phyloP scores from a whole-genome alignment of 768 basidiomycete genomes.

The Hygrophoropsis aurantiaca region DNA sequence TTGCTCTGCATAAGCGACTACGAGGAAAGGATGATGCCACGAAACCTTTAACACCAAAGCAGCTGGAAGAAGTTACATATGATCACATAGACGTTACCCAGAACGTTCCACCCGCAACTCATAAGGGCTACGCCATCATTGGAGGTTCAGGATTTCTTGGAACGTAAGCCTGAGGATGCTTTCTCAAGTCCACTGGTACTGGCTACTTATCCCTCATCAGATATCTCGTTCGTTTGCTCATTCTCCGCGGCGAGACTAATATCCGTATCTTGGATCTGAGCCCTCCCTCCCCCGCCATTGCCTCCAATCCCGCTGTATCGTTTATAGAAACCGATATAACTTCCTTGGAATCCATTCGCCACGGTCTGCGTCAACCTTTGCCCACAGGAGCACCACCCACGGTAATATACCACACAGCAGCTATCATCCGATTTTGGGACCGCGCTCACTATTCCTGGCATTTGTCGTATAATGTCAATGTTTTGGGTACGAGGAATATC shows the following conservation, averaged over 20 bases:
- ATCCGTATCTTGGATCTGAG: conserved; percentile 32
- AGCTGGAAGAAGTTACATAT: not conserved
- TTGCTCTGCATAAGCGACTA: too few relatives aligned
- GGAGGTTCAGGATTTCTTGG: conserved; percentile 4
- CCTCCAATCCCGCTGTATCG: conserved; percentile 25
- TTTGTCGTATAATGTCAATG: conserved; percentile 42
- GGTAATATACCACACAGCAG: conserved; percentile 22
- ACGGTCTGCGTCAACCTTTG: conserved; percentile 24
- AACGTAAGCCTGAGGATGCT: conserved; percentile 2
- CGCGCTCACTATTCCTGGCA: conserved; percentile 15
- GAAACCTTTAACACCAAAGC: not conserved
- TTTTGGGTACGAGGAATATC: conserved; percentile 45
- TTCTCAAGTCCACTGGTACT: not conserved
- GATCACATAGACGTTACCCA: conserved; percentile 2
- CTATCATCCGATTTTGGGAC: conserved; percentile 22
- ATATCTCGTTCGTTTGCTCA: conserved; percentile 31
- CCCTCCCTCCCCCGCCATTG: conserved; percentile 22
- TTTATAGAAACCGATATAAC: conserved; percentile 33
- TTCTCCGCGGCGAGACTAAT: conserved; percentile 34
- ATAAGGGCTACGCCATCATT: conserved; percentile 6
- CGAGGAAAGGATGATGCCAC: too few relatives aligned
- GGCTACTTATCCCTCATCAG: conserved; percentile 10
- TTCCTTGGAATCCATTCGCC: conserved; percentile 24
- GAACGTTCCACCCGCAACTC: conserved; percentile 13
- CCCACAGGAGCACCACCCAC: conserved; percentile 13